Evolutionary conservation across 345 rosid genomes (phyloP), one percentile per base, ranked within the genome.

Genomic region (Populus ilicifolia): DNA sequence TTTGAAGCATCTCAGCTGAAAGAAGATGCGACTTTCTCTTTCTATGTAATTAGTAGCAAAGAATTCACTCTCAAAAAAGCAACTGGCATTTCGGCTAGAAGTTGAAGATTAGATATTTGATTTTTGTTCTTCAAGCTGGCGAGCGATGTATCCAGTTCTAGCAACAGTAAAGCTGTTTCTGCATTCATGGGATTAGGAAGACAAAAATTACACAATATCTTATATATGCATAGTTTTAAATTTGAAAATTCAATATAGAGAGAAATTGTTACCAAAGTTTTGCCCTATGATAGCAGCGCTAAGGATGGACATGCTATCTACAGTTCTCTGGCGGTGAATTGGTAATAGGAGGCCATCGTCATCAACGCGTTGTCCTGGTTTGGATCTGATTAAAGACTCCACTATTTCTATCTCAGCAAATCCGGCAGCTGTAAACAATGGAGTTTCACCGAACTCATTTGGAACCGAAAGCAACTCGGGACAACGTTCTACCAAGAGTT

Each of bases 151-250:
- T 73, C 41, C 25, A 67, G 20, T 7, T 41, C n/a, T 30, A 73
- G 67, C 23, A 83, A 61, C 78, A 70, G 64, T 13, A 80, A 23
- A 63, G 83, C 85, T 44, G 79, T 69, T 2, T 78, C 82, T 82
- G 77, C 12, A 33, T 29, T 17, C 0, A 43, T 43, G 46, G 11
- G 11, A 43, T 43, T 43, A 43, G 46, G 46, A 50, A 29, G 16
- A 1, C 36, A 38, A 8, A 35, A 71, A 30, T n/a, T 29, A 29
- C 18, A 6, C 13, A 8, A 29, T 10, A 30, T 7, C 10, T 43
- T 46, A 46, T 3, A 0, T 46, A 46, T 46, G 5, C 0, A 12
- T 46, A 46, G 0, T 12, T 46, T 46, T 46, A 46, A 1, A 25
- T 27, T 5, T 46, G 18, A 46, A 13, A 46, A 46, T 46, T 10